phyloP scores from a whole-genome alignment of 441 rosid genomes.

The Croton laevigatus region DNA sequence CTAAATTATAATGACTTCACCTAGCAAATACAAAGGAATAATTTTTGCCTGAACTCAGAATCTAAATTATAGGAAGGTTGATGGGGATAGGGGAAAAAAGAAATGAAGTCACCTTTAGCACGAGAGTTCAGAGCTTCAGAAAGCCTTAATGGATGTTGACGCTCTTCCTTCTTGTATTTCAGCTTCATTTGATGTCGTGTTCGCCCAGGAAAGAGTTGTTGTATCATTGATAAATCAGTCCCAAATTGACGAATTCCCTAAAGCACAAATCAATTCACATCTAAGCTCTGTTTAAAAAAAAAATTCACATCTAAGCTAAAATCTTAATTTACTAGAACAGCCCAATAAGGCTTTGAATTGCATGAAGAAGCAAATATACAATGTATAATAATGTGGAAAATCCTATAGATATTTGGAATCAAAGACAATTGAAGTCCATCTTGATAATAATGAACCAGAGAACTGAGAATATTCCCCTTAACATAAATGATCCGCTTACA shows the following conservation, averaged over 20 bases:
- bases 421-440: background rate
- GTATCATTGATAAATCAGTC: conserved; percentile 75
- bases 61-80: background rate
- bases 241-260: conserved; percentile 87
- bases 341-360: background rate
- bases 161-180: conserved; percentile 77
- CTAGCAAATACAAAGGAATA: background rate
- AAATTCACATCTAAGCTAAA: background rate
- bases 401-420: background rate
- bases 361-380: background rate
- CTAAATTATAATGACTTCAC: background rate
- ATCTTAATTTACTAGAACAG: background rate
- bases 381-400: background rate
- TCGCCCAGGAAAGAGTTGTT: conserved; percentile 68
- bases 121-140: conserved; percentile 63
- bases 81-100: background rate
- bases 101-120: conserved; percentile 43
- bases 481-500: background rate
- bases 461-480: background rate
- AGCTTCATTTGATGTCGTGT: conserved; percentile 73
- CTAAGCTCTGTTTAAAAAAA: background rate
- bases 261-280: conserved; percentile 4
- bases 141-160: conserved; percentile 54
- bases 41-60: background rate
- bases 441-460: background rate